Base-by-base conservation (phyloP, 2,329 filamentous ascomycete species). In the Epichloe aotearoae region DNA sequence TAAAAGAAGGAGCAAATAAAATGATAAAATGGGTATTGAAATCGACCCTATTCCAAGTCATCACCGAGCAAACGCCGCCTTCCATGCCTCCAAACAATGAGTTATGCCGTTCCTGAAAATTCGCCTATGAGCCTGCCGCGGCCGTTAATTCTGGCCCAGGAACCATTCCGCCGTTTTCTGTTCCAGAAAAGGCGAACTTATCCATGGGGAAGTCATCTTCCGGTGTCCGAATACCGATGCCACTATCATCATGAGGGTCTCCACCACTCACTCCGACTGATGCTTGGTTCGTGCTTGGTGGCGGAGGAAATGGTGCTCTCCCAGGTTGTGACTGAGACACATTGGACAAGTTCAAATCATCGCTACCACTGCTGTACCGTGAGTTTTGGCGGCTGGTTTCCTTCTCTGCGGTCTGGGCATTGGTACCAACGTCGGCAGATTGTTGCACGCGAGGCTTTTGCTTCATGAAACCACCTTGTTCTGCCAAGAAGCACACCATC, bases 401-500 rank as follows among this genome's bases (percentile, higher is more conserved):
- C 48, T 68, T 68, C 37, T 58, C 62, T 8, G 64, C 56, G 1
- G 61, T 51, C 43, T 69, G 66, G n/a, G 62, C 62, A 49, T 68
- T 68, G 15, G 62, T 54, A 19, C 53, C 55, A 3, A 61, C 57
- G 7, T 61, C 59, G 12, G 60, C 55, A 7, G 61, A 59, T 20
- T 47, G 50, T 11, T 66, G 66, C 4, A 26, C n/a, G 6, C 66
- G 67, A 7, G 67, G 68, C 56, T 71, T 77, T 52, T 76, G 75
- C 56, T 75, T 74, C 72, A 96, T 82, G 62, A 96, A 96, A 0
- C 91, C 91, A 47, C 90, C 91, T 59, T 90, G 83, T 60, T 94
- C 88, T 0, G 88, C 88, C 57, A 95, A 74, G 76, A 94, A 96
- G 52, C 85, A 77, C 47, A 89, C 81, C 87, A 95, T 94, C 69